Evolutionary conservation across 2,329 filamentous ascomycete species (phyloP).

Genomic region (Whalleya microplaca): DNA sequence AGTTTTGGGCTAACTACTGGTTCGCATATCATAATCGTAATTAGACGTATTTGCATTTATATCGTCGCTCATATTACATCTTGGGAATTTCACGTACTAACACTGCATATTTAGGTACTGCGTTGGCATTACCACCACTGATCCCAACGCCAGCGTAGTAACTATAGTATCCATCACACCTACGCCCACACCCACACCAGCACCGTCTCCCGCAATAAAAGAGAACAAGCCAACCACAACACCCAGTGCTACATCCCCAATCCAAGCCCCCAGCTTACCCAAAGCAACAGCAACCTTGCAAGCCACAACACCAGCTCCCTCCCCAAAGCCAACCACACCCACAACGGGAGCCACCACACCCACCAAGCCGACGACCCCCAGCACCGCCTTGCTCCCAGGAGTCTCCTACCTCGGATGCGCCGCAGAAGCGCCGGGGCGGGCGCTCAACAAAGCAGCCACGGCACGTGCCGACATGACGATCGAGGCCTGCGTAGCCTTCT

Average conservation of each 20-base stretch:
- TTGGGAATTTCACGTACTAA: background rate
- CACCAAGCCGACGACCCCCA: background rate
- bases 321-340: no score
- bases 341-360: no score
- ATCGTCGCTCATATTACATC: background rate
- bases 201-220: background rate
- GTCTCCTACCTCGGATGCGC: slow-evolving; percentile 3
- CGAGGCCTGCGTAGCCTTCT: slow-evolving; percentile 8
- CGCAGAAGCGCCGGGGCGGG: background rate
- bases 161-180: background rate
- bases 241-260: background rate
- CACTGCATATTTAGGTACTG: slow-evolving; percentile 1
- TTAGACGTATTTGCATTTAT: background rate
- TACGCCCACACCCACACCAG: background rate
- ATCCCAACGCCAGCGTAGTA: no score
- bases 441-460: slow-evolving; percentile 2
- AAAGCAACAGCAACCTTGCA: no score
- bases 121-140: background rate
- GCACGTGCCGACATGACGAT: slow-evolving; percentile 2
- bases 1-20: slow-evolving; percentile 15
- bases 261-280: background rate
- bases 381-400: background rate
- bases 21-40: background rate
- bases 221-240: background rate
- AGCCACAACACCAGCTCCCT: no score